Evolutionary conservation across 1,284 basidiomycete species (phyloP).

Genomic region (Phaffia rhodozyma): DNA sequence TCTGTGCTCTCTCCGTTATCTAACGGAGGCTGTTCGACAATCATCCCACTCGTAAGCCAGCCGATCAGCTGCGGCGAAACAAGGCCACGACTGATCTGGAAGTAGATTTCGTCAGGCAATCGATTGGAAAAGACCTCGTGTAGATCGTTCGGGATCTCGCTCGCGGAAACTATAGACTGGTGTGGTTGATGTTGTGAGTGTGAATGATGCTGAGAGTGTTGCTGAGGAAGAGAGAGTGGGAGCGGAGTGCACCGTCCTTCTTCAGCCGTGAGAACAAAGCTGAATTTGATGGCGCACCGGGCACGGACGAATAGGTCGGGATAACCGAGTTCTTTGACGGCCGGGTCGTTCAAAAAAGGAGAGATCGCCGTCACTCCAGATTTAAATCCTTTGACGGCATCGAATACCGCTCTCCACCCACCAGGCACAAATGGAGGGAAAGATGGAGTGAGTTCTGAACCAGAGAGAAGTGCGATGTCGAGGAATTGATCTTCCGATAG

Average conservation of each 20-base stretch:
- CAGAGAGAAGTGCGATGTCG: constrained; percentile 82
- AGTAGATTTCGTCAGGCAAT: constrained; percentile 92
- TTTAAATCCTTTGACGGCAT: constrained; percentile 82
- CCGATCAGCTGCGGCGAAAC: constrained; percentile 75
- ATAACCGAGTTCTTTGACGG: constrained; percentile 64
- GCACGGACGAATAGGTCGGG: constrained; percentile 80
- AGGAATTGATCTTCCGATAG: constrained; percentile 78
- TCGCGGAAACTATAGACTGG: constrained; percentile 51
- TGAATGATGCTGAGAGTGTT: constrained; percentile 40
- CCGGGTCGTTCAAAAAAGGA: constrained; percentile 61
- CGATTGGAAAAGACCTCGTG: constrained; percentile 92
- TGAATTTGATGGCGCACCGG: constrained; percentile 83
- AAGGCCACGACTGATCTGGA: constrained; percentile 85
- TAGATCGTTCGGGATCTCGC: constrained; percentile 80
- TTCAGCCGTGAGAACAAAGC: constrained; percentile 79
- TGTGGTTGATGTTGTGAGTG: constrained; percentile 41
- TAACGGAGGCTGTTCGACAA: constrained; percentile 78
- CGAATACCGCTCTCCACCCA: constrained; percentile 51
- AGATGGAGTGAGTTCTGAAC: constrained; percentile 72
- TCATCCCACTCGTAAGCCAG: constrained; percentile 70
- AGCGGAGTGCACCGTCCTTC: constrained; percentile 73
- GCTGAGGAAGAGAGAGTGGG: constrained; percentile 54
- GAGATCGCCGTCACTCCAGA: constrained; percentile 68
- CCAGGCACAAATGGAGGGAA: constrained; percentile 67
- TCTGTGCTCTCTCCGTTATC: constrained; percentile 91